These are phyloP conservation scores for Lagenidium sp. DNA, from an alignment of 352 stramenopile genomes.

Conservation along the genomic window DNA sequence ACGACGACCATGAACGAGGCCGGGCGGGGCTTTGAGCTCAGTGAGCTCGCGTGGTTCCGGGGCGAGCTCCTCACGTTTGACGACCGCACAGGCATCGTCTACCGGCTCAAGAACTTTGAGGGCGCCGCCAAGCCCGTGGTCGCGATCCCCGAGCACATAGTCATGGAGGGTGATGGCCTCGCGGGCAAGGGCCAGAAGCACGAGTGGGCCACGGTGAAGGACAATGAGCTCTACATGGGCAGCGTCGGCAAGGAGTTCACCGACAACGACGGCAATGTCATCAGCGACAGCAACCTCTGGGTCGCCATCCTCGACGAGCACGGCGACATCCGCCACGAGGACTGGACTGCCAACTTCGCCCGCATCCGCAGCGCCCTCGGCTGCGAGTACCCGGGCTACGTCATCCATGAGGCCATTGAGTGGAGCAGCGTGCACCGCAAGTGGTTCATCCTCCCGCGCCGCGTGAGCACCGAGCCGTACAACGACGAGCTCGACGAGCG, in stretches of 20 bases:
- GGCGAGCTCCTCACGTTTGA: conserved; percentile 93
- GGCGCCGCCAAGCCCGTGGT: conserved; percentile 31
- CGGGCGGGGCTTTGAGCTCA: conserved; percentile 94
- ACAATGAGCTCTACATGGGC: conserved; percentile 96
- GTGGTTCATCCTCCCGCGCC: conserved; percentile 97
- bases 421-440: conserved; percentile 92
- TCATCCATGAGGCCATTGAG: conserved; percentile 97
- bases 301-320: conserved; percentile 86
- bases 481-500: conserved; percentile 95
- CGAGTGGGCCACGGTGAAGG: conserved; percentile 99
- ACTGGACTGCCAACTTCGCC: conserved; percentile 93
- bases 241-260: conserved; percentile 95
- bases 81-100: conserved; percentile 97
- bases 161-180: conserved; percentile 96
- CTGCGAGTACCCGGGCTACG: conserved; percentile 88
- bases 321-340: conserved; percentile 77
- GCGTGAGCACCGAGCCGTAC: conserved; percentile 92
- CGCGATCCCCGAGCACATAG: conserved; percentile 91
- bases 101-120: conserved; percentile 92
- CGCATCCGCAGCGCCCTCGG: conserved; percentile 89
- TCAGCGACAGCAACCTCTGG: conserved; percentile 97
- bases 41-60: conserved; percentile 87
- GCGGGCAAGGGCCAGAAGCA: conserved; percentile 98
- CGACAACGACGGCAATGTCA: conserved; percentile 85
- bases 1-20: conserved; percentile 89